Evolutionary conservation across 345 rosid species (phyloP), one percentile per base, ranked within the genome.

Genomic region (Carallia pectinifolia): DNA sequence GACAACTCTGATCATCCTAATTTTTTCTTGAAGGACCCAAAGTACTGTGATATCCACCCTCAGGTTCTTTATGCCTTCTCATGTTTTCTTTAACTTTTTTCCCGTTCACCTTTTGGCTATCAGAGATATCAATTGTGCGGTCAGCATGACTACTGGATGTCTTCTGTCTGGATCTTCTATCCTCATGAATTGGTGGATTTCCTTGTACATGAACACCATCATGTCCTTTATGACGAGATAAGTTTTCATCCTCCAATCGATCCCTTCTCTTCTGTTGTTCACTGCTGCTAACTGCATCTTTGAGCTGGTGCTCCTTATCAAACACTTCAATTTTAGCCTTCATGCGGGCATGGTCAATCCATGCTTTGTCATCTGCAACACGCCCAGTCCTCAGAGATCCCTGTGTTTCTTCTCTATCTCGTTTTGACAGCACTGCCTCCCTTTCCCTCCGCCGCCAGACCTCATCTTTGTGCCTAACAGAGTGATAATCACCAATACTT

Each of bases 381-480:
- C 88, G 89, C 40, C 86, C 88, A 70, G 80, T 76, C 83, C 88
- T 87, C 47, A 50, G 70, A 68, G 81, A 73, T 67, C 81, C 78
- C 23, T 89, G 79, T 31, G 85, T 85, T 73, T 81, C 90, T 73
- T 90, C 97, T 84, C 92, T 87, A 71, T 88, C 96, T 67, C 84
- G 86, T 48, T 81, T 90, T 59, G 81, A 69, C 61, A 81, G 85
- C 76, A 80, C 70, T 62, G 83, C 92, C 58, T 89, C 98, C 68
- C 90, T 86, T 70, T 85, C 95, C 81, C 87, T 86, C 73, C 67
- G 86, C 84, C 87, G 82, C 86, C 86, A 86, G 61, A 70, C 73
- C 75, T 92, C 96, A 76, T 89, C 97, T 81, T 86, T 92, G 62
- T 87, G 93, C 82, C 92, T 86, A 63, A 74, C 80, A 85, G 96